Evolutionary conservation across 2,329 filamentous ascomycete species (phyloP), one percentile per base, ranked within the genome.

Genomic region (Colletotrichum melonis): DNA sequence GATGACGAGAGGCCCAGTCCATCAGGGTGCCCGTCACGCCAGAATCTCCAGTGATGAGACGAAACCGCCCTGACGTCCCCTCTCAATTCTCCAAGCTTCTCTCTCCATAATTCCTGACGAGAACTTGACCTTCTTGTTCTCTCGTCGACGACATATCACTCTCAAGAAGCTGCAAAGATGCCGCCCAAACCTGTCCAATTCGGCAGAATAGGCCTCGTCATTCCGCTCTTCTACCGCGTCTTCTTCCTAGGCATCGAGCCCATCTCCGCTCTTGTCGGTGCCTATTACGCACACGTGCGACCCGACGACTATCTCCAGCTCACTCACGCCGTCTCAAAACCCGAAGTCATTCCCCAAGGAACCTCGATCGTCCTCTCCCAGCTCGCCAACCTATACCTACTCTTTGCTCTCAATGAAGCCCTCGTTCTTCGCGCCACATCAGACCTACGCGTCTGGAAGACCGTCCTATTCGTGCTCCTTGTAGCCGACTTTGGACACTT

Each of bases 241-340:
- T 94, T 95, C 85, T 95, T 95, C 84, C 90, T 95, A 75, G 87
- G 92, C 79, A 85, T 95, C 78, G 94, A 96, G 82, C 89, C 88
- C 55, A 75, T 89, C 63, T 87, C 86, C 0, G 88, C 88, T 30
- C 83, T 89, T 26, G 83, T 84, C 5, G 88, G 88, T 59, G 88
- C 88, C 38, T 89, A 83, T 79, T 89, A 82, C 78, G 85, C 85
- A 28, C 85, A 89, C 76, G 86, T 87, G 75, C 82, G 81, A 24
- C 87, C 89, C 67, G 76, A 79, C 3, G 82, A 82, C 26, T 95
- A 95, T 82, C 89, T 95, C 38, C 74, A 83, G 6, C 85, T 94
- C 64, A 94, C 92, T 2, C 85, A 93, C 79, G 84, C 88, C 32
- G 77, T 85, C 4, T 88, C 89, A 8, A 85, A 88, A 2, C 82